Percentiles rank a stretch among this genome's conserved stretches.
These are phyloP conservation scores for Blastocystis hominis DNA, from an alignment of 352 stramenopile species.

Conservation along the genomic window DNA sequence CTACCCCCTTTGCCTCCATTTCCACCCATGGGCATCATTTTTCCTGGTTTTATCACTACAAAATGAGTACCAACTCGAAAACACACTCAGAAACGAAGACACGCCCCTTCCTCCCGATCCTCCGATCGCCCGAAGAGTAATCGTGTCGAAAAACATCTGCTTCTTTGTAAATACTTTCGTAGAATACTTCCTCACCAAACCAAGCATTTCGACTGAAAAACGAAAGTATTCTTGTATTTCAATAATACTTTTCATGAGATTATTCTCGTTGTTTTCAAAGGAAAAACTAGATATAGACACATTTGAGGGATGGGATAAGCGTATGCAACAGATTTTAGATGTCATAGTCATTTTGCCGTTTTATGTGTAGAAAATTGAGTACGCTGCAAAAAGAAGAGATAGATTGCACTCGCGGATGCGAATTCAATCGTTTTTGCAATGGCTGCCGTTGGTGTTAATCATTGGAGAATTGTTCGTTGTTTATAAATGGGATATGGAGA, in stretches of 20 bases:
- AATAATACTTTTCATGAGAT: not conserved
- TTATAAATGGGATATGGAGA: too few species aligned
- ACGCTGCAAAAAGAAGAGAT: too few species aligned
- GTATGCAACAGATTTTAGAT: not conserved
- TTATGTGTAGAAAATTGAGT: not conserved
- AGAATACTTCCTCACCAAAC: not conserved
- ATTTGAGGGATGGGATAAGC: slow-evolving; percentile 14
- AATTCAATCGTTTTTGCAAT: too few species aligned
- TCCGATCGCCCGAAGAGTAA: not conserved
- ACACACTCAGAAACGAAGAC: not conserved
- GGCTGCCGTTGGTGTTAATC: too few species aligned
- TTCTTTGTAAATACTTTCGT: slow-evolving; percentile 1
- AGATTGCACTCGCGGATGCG: too few species aligned
- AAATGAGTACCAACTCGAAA: not conserved
- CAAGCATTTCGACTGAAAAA: not conserved
- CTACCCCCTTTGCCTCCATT: slow-evolving; percentile 14
- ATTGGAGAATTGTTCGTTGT: too few species aligned
- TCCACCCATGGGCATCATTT: not conserved
- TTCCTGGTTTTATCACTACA: slow-evolving; percentile 20
- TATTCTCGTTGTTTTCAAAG: not conserved
- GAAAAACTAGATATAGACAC: not conserved
- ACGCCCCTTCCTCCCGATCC: not conserved
- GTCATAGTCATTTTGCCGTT: not conserved
- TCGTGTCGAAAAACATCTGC: not conserved
- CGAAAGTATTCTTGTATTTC: not conserved